Evolutionary conservation across 805 yeast genomes (phyloP), one percentile per base, ranked within the genome.

Genomic region (Spathaspora sp.): DNA sequence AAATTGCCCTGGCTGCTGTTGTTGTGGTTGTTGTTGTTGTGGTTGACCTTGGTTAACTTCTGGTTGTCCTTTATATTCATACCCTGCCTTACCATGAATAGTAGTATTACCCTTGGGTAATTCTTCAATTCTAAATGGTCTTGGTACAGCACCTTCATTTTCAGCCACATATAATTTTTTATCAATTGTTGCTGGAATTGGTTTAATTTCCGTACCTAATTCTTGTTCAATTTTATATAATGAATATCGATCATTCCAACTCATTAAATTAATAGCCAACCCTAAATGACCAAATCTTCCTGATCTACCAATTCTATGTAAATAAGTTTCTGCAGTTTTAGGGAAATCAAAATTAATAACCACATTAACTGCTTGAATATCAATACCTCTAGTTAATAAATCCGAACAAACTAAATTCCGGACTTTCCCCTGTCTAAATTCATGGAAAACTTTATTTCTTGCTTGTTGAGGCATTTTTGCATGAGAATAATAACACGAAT

Each of bases 221-320:
- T 93, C 98, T 72, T 93, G 97, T 72, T 94, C 99, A 61, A 94
- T 92, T 70, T 89, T 89, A 73, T 91, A 93, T 64, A 94, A 78
- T 65, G 88, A 89, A 73, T 88, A 91, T 67, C 98, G 83, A 69
- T 94, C 99, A 64, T 91, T 85, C 97, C 97, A 93, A 69, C 92
- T 89, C 76, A 94, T 90, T 63, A 94, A 81, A 74, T 94, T 94
- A 65, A 94, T 91, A 31, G 99, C 99, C 67, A 94, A 80, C 79
- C 99, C 99, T 66, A 92, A 83, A 69, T 94, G 99, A 59, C 99
- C 99, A 65, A 89, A 94, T 79, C 99, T 89, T 60, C 99, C 98
- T 7, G 97, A 91, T 78, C 99, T 90, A 80, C 98, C 98, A 61
- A 93, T 94, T 80, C 98, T 88, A 76, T 94, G 99, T 61, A 94